phyloP scores from a whole-genome alignment of 169 alveolate species.

The Babesia divergens region DNA sequence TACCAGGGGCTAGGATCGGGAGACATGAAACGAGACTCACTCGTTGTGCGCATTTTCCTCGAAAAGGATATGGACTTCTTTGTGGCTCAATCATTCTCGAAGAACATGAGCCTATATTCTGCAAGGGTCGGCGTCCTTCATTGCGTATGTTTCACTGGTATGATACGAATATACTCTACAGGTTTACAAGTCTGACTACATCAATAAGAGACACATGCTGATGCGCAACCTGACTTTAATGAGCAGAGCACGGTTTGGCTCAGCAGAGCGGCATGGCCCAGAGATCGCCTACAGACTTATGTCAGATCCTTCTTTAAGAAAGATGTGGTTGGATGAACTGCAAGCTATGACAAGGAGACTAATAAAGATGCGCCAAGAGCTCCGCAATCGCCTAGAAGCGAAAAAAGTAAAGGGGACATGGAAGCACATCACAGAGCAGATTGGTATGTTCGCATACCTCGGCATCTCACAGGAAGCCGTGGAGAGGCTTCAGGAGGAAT shows the following conservation, averaged over 20 bases:
- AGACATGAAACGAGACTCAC: slow-evolving; percentile 39
- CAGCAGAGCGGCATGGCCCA: slow-evolving; percentile 51
- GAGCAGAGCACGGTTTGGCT: slow-evolving; percentile 48
- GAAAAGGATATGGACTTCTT: slow-evolving; percentile 44
- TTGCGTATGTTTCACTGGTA: slow-evolving; percentile 4
- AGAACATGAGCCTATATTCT: slow-evolving; percentile 61
- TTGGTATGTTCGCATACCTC: slow-evolving; percentile 63
- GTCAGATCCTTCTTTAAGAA: slow-evolving; percentile 3
- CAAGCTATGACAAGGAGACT: slow-evolving; percentile 6
- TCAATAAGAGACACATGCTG: neutral
- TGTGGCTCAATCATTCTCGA: slow-evolving; percentile 65
- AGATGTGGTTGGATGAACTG: slow-evolving; percentile 51
- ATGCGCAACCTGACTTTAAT: slow-evolving; percentile 16
- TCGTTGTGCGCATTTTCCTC: slow-evolving; percentile 32
- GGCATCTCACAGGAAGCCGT: slow-evolving; percentile 39
- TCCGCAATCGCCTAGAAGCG: slow-evolving; percentile 27
- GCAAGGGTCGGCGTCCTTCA: slow-evolving; percentile 60
- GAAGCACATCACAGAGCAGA: slow-evolving; percentile 54
- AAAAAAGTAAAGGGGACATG: slow-evolving; percentile 52
- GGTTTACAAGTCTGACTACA: slow-evolving; percentile 33
- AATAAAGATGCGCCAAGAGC: neutral
- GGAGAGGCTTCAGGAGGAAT: slow-evolving; percentile 15
- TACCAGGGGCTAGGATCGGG: slow-evolving; percentile 60
- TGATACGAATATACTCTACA: neutral
- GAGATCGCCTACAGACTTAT: slow-evolving; percentile 38